Conservation (phyloP, 2,329 filamentous ascomycete genomes). For the Aureobasidium sp. region DNA sequence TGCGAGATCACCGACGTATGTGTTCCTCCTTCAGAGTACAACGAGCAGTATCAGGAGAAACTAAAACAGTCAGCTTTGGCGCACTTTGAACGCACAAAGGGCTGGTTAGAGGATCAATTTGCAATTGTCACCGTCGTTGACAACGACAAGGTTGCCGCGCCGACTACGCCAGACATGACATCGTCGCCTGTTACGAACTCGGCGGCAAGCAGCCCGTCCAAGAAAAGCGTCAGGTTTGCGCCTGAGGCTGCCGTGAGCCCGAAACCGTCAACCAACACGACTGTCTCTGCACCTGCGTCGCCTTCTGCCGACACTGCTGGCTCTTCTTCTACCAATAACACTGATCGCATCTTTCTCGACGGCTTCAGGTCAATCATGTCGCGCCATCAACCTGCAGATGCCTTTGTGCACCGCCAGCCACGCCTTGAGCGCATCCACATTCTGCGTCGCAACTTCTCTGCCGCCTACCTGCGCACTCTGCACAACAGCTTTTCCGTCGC, state of each 20-base stretch:
- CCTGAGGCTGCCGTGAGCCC: background rate
- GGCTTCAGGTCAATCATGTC: constrained; percentile 72
- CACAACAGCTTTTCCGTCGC: constrained; percentile 78
- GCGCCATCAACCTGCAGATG: constrained; percentile 58
- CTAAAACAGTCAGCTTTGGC: constrained; percentile 62
- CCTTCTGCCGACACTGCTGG: background rate
- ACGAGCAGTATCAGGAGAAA: constrained; percentile 66
- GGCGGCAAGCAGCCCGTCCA: constrained; percentile 37
- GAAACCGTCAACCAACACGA: constrained; percentile 33
- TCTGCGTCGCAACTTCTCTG: constrained; percentile 65
- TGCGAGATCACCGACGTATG: constrained; percentile 49
- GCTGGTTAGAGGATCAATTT: constrained; percentile 74
- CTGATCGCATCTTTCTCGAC: constrained; percentile 76
- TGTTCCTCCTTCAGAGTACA: constrained; percentile 60
- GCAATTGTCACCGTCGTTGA: background rate
- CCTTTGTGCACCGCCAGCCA: constrained; percentile 75
- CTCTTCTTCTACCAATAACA: background rate
- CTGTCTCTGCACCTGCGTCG: background rate
- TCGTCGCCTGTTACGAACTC: constrained; percentile 17
- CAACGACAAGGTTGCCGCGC: constrained; percentile 15
- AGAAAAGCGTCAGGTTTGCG: constrained; percentile 71
- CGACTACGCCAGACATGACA: constrained; percentile 25
- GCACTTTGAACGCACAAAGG: constrained; percentile 76
- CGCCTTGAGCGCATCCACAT: constrained; percentile 86
- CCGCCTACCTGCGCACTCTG: constrained; percentile 68